Evolutionary conservation across 305 asterid genomes (phyloP).

Genomic region (Fraxinus floribunda): DNA sequence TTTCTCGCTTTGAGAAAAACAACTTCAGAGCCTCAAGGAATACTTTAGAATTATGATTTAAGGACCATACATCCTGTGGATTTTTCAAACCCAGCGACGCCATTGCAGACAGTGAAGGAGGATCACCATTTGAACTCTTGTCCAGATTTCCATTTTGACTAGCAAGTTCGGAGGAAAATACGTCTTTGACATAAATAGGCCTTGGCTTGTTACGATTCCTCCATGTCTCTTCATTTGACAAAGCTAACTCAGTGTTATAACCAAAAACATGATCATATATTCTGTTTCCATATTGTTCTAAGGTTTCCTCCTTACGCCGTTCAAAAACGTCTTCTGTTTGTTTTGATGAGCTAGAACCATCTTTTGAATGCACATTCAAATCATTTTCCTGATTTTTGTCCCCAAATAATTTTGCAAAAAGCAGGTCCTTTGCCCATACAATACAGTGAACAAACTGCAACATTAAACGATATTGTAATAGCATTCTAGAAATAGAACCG

Average conservation of each 20-base stretch:
- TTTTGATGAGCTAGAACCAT: constrained; percentile 71
- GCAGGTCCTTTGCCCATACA: constrained; percentile 99
- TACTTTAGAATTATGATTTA: constrained; percentile 74
- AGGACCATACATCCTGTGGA: constrained; percentile 94
- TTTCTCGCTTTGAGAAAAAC: constrained; percentile 61
- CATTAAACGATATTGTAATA: constrained; percentile 21
- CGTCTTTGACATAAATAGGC: constrained; percentile 77
- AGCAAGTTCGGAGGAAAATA: constrained; percentile 39
- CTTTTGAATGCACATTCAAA: constrained; percentile 76
- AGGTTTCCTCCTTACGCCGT: constrained; percentile 57
- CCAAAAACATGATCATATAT: constrained; percentile 96
- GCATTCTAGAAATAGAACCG: background rate
- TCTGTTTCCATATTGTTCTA: constrained; percentile 79
- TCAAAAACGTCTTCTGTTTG: constrained; percentile 73
- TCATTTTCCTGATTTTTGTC: constrained; percentile 91
- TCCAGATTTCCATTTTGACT: constrained; percentile 70
- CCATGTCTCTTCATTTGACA: constrained; percentile 92
- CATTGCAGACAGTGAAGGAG: constrained; percentile 73
- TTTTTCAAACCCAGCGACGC: constrained; percentile 73
- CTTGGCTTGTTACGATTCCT: constrained; percentile 82
- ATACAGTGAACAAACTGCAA: constrained; percentile 97
- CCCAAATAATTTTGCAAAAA: constrained; percentile 92
- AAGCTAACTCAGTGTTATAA: constrained; percentile 80
- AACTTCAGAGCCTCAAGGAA: constrained; percentile 80
- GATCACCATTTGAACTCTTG: constrained; percentile 44